Evolutionary conservation across 768 basidiomycete genomes (phyloP).

Genomic region (Podaxis sp.): DNA sequence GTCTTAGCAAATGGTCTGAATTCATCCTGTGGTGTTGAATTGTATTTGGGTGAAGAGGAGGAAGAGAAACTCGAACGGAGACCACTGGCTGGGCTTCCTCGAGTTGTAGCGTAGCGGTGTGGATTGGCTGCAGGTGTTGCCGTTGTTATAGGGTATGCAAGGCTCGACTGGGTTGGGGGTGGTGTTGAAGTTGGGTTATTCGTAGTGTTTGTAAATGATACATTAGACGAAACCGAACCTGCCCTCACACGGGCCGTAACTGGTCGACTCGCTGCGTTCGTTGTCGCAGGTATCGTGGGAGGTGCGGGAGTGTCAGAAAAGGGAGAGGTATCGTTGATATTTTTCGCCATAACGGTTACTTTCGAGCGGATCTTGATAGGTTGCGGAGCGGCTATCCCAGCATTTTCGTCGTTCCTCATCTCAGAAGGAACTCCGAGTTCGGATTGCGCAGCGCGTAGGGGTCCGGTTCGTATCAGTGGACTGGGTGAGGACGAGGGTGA

Average conservation of each 20-base stretch:
- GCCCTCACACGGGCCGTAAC: constrained; percentile 32
- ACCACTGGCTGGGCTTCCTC: constrained; percentile 29
- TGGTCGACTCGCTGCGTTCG: constrained; percentile 19
- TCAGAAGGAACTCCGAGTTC: not conserved
- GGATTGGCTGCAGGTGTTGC: constrained; percentile 56
- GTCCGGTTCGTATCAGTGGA: constrained; percentile 19
- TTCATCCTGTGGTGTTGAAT: constrained; percentile 16
- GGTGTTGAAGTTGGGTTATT: constrained; percentile 26
- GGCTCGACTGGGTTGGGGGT: constrained; percentile 21
- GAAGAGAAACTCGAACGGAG: constrained; percentile 30
- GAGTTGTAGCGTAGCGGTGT: constrained; percentile 46
- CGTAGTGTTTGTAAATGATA: constrained; percentile 28
- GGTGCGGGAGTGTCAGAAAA: constrained; percentile 22
- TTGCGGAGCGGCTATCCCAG: constrained; percentile 24
- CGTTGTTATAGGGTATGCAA: constrained; percentile 55
- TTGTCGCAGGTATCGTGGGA: constrained; percentile 16
- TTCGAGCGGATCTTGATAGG: constrained; percentile 58
- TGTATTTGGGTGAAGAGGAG: constrained; percentile 16
- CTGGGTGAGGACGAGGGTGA: constrained; percentile 17
- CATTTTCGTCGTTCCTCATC: constrained; percentile 14
- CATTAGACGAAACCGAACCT: constrained; percentile 40
- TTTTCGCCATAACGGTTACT: constrained; percentile 50
- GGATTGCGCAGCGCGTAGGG: not conserved
- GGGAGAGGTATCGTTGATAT: constrained; percentile 21
- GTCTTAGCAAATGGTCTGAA: constrained; percentile 16